These are phyloP conservation scores for Clarireedia homoeocarpa DNA, from an alignment of 2,329 filamentous ascomycete genomes.

Conservation along the genomic window DNA sequence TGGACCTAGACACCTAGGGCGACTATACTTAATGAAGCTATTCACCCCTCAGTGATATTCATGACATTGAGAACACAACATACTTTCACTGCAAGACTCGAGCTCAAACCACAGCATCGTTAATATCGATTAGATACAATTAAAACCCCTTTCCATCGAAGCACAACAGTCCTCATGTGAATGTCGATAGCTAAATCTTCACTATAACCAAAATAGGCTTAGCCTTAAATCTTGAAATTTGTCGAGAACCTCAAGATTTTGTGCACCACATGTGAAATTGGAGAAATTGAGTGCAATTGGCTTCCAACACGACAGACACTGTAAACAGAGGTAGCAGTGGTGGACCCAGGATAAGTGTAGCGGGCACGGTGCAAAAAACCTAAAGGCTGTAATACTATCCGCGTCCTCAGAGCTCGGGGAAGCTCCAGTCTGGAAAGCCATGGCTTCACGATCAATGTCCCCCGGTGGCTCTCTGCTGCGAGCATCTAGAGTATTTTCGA, in stretches of 20 bases:
- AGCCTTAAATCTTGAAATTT: conserved; percentile 6
- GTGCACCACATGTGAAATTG: neutral
- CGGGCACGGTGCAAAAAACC: neutral
- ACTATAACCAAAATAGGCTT: neutral
- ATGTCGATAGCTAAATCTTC: neutral
- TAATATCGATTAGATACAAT: too few species aligned
- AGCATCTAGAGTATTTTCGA: conserved; percentile 80
- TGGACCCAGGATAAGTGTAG: neutral
- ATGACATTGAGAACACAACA: too few species aligned
- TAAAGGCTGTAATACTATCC: neutral
- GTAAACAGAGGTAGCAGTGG: neutral
- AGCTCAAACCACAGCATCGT: too few species aligned
- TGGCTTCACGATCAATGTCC: conserved; percentile 38
- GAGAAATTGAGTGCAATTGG: conserved; percentile 1
- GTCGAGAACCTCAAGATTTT: conserved; percentile 7
- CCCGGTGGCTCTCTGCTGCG: conserved; percentile 67
- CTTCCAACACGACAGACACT: neutral
- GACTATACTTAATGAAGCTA: too few species aligned
- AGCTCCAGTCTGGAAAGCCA: conserved; percentile 12
- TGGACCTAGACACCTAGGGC: too few species aligned
- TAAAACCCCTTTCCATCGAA: too few species aligned
- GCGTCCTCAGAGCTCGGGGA: neutral
- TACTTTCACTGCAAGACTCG: too few species aligned
- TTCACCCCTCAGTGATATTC: too few species aligned
- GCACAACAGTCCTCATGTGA: neutral